Base-by-base conservation (phyloP, 1,139 yeast genomes). In the Yamadazyma triangularis region DNA sequence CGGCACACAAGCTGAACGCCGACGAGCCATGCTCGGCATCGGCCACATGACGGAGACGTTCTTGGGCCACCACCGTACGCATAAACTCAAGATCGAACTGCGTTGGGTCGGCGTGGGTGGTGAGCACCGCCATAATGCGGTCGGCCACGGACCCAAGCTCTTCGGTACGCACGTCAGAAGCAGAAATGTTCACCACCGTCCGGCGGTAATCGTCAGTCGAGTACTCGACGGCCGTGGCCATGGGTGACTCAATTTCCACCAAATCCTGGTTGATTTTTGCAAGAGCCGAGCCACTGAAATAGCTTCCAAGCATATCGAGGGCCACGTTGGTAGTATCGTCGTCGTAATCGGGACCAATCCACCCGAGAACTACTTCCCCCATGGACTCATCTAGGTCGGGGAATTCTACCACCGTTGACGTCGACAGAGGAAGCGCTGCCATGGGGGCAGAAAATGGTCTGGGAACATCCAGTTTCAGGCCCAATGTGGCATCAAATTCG, bases 331-430 rank as follows among this genome's bases (percentile, higher is more conserved):
- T 60, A 14, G 79, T 51, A 12, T 66, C 53, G 28, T 82, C 77
- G 12, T 60, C 53, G 19, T 73, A 73, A 12, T 64, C 58, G 3
- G 95, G 95, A 8, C 97, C 97, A 33, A 86, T 70, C 94, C 96
- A 91, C 2, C 84, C 64, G 22, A 91, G 60, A 20, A 73, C 52
- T 1, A 86, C 53, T 47, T 86, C 95, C 19, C 96, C 95, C 58
- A 79, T 76, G 6, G 85, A 70, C 53, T 88, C 96, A 50, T 88
- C 96, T 33, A 76, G 71, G 45, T 91, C 97, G 1, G 98, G 96
- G 50, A 91, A 91, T 38, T 78, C 82, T 20, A 88, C 73, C 8
- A 64, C 67, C 28, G 73, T 69, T 12, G 72, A 60, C 4, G 62
- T 44, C 4, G 69, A 64, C 24, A 51, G 50, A n/a, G 49, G 56